Conservation (phyloP, 768 basidiomycete species). For the Tulasnella calospora region DNA sequence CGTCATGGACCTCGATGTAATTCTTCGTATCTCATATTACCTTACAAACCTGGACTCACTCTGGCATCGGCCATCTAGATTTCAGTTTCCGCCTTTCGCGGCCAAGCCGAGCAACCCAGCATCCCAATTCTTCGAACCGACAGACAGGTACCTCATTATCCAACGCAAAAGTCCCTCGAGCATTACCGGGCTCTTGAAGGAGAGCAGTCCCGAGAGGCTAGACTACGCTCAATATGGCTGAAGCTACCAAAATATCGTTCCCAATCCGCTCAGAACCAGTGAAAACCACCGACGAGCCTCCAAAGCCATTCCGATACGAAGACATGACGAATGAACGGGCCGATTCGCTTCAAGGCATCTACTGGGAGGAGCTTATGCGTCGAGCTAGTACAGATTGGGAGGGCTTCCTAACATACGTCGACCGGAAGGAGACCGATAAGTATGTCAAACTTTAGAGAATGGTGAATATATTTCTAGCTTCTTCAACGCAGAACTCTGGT, state of each 20-base stretch:
- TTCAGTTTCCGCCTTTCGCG: conserved; percentile 42
- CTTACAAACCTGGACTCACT: too few species aligned
- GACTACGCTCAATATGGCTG: conserved; percentile 60
- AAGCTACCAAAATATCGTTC: conserved; percentile 43
- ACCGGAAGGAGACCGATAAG: conserved; percentile 75
- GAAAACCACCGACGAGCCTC: conserved; percentile 30
- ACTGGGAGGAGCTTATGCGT: conserved; percentile 68
- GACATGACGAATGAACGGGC: conserved; percentile 51
- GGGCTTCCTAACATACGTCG: conserved; percentile 68
- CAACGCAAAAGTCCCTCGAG: conserved; percentile 46
- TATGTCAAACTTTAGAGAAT: conserved; percentile 26
- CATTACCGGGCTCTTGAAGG: conserved; percentile 67
- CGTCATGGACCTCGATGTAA: too few species aligned
- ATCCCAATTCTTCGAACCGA: conserved; percentile 60
- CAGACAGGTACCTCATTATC: conserved; percentile 35
- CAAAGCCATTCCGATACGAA: conserved; percentile 21
- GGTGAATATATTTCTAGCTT: neutral
- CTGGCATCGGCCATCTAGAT: too few species aligned
- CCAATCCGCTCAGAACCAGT: conserved; percentile 31
- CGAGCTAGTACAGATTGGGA: conserved; percentile 50
- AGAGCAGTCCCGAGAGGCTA: conserved; percentile 52
- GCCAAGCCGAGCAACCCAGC: conserved; percentile 51
- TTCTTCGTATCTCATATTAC: too few species aligned
- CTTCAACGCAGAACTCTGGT: conserved; percentile 68
- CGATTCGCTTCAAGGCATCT: conserved; percentile 59